Percentiles rank a stretch among this genome's conserved stretches.
Conservation (phyloP, 2,329 filamentous ascomycete genomes). For the Xylariales sp. region DNA sequence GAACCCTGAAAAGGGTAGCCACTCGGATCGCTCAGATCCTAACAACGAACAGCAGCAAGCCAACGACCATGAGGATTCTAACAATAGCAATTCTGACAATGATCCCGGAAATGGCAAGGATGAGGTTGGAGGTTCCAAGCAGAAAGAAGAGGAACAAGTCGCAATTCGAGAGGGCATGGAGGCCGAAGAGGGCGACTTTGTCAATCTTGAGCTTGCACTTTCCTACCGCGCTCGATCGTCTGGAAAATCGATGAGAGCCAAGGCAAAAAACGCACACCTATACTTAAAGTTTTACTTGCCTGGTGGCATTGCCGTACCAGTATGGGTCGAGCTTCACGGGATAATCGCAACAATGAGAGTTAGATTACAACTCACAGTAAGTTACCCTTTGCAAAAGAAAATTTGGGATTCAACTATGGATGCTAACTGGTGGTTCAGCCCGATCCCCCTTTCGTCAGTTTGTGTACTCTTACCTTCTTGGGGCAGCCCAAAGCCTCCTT, state of each 20-base stretch:
- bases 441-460: constrained; percentile 72
- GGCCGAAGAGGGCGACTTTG: constrained; percentile 72
- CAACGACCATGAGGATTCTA: constrained; percentile 14
- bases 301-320: constrained; percentile 49
- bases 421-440: constrained; percentile 29
- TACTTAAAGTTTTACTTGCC: constrained; percentile 67
- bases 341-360: constrained; percentile 67
- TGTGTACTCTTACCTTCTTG: constrained; percentile 70
- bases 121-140: constrained; percentile 23
- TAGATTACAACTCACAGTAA: constrained; percentile 60
- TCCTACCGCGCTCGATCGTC: constrained; percentile 64
- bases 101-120: constrained; percentile 25
- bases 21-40: constrained; percentile 46
- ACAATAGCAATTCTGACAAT: constrained; percentile 10
- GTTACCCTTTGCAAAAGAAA: background rate
- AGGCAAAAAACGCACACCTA: constrained; percentile 69
- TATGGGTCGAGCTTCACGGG: constrained; percentile 73
- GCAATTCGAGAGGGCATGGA: constrained; percentile 57
- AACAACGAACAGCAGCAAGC: constrained; percentile 24
- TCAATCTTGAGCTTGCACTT: constrained; percentile 72
- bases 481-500: constrained; percentile 70
- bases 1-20: constrained; percentile 30
- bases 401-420: background rate
- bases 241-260: constrained; percentile 54
- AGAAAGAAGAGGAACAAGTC: constrained; percentile 32